phyloP scores from a whole-genome alignment of 768 basidiomycete species.

The Tulasnella sp. region DNA sequence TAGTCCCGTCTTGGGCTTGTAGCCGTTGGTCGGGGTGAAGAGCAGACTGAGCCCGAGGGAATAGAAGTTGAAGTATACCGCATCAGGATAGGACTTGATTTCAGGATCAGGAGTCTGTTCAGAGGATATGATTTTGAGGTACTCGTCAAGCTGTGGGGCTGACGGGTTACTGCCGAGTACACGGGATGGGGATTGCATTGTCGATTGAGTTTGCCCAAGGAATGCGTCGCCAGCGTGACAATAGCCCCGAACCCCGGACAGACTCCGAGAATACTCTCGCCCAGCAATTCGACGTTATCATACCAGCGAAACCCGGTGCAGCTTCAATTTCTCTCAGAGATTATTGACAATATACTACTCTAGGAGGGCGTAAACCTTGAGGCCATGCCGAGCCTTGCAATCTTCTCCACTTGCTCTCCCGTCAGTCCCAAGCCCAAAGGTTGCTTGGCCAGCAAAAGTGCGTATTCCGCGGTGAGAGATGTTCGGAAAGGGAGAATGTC shows the following conservation, averaged over 20 bases:
- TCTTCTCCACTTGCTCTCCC: slow-evolving; percentile 51
- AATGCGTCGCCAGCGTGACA: neutral
- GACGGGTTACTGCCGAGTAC: slow-evolving; percentile 5
- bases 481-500: slow-evolving; percentile 76
- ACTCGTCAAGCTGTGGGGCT: neutral
- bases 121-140: neutral
- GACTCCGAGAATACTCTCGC: neutral
- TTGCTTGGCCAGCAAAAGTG: slow-evolving; percentile 65
- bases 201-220: neutral
- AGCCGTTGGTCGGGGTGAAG: slow-evolving; percentile 63
- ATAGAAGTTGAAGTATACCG: slow-evolving; percentile 83
- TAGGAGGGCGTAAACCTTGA: slow-evolving; percentile 37
- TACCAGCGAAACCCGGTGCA: no score
- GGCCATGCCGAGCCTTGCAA: slow-evolving; percentile 62
- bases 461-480: slow-evolving; percentile 71
- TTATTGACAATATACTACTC: neutral
- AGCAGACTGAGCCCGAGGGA: slow-evolving; percentile 75
- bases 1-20: slow-evolving; percentile 52
- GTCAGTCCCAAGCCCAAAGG: slow-evolving; percentile 68
- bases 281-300: neutral
- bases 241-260: neutral
- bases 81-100: slow-evolving; percentile 75
- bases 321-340: neutral
- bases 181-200: neutral
- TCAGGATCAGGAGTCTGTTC: slow-evolving; percentile 45